Evolutionary conservation across 768 basidiomycete genomes (phyloP).

Genomic region (Leccinum arenicola): DNA sequence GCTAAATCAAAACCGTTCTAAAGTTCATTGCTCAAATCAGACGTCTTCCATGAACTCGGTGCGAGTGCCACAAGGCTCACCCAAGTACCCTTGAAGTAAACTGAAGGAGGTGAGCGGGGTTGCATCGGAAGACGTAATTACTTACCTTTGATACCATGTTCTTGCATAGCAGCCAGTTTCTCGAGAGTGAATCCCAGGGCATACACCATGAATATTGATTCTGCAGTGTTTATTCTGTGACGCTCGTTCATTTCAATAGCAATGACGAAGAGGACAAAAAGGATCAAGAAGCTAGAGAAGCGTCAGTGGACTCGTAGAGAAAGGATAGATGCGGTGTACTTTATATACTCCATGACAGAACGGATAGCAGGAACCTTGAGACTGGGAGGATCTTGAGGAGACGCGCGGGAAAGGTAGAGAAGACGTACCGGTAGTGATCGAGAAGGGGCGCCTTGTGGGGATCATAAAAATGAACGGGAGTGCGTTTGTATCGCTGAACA

Average conservation of each 20-base stretch:
- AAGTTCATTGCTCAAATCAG: constrained; percentile 8
- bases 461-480: constrained; percentile 91
- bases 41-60: constrained; percentile 9
- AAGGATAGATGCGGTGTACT: constrained; percentile 42
- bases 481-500: constrained; percentile 87
- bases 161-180: constrained; percentile 92
- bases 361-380: constrained; percentile 93
- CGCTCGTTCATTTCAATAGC: constrained; percentile 73
- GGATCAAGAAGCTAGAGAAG: constrained; percentile 59
- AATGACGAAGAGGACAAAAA: constrained; percentile 76
- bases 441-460: constrained; percentile 91
- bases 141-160: constrained; percentile 86
- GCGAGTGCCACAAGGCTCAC: constrained; percentile 35
- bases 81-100: constrained; percentile 86
- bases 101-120: constrained; percentile 35
- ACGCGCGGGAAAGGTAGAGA: background rate
- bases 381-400: constrained; percentile 34
- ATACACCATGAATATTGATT: constrained; percentile 76
- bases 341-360: constrained; percentile 83
- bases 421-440: constrained; percentile 84
- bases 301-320: background rate
- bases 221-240: constrained; percentile 60
- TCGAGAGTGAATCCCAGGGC: constrained; percentile 85
- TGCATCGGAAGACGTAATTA: background rate
- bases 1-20: constrained; percentile 93